Base-by-base conservation (phyloP, 768 basidiomycete genomes). In the Pulveroboletus frians region DNA sequence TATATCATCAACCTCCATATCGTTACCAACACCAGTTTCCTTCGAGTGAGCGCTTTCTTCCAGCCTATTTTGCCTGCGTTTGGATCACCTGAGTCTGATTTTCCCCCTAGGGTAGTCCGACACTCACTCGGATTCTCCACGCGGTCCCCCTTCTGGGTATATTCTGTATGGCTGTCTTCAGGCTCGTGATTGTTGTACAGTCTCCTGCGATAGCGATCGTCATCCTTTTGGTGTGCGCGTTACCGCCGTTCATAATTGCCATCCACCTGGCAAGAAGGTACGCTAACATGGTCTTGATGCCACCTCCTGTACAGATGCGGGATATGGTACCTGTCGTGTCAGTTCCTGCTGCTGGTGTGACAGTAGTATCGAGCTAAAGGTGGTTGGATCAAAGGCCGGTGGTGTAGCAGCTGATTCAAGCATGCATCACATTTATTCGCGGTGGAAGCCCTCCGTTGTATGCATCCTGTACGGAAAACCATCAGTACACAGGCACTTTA, bases 1-100 rank as follows among this genome's bases (percentile, higher is more conserved):
- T 67, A 68, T 29, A 67, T 67, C 2, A 57, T 68, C 38, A 67
- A 57, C 31, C 60, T 67, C 47, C 56, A 68, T 30, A 46, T 60
- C 40, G 51, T 46, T 20, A 37, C 54, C 41, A 54, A 55, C 18
- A 40, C 29, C n/a, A 47, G 47, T 9, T 53, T 58, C 31, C 51
- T 66, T 29, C 56, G 23, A 13, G 67, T 60, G 51, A 52, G 49
- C 1, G 13, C 39, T 26, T 43, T 37, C 8, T 37, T 39, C 18
- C 20, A 5, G 36, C 30, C 11, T 18, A 11, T 5, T 15, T 34
- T 32, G 21, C 4, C n/a, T 27, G 14, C 23, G 6, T 26, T 18
- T 20, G 17, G 20, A n/a, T 26, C n/a, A 17, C 4, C 37, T 29
- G n/a, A 26, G 18, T 37, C 37, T 41, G 3, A 43, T 18, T 9